These are phyloP conservation scores for Trichoderma hamatum DNA, from an alignment of 2,329 filamentous ascomycete species.

Conservation along the genomic window DNA sequence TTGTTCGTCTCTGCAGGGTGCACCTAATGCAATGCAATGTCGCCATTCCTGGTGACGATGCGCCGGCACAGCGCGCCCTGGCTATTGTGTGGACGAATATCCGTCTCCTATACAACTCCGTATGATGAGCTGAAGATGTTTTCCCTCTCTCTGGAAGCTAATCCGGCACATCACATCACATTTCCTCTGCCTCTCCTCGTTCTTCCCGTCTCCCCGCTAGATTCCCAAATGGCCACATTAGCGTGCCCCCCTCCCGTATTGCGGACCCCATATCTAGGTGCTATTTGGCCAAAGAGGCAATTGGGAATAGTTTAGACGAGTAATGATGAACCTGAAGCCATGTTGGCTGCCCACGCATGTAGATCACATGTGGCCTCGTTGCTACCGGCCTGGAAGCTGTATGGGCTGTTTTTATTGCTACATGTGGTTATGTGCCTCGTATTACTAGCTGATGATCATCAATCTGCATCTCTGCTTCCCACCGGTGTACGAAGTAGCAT, in stretches of 20 bases:
- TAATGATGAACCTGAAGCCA: background rate
- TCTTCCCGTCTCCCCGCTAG: background rate
- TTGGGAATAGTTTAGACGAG: background rate
- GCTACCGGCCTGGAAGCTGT: background rate
- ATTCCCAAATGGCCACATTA: background rate
- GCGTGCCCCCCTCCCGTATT: background rate
- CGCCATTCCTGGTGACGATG: background rate
- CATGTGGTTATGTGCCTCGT: background rate
- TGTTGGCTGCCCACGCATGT: background rate
- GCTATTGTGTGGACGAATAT: background rate
- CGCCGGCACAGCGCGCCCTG: no score
- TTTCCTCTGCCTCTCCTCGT: background rate
- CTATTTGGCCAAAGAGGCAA: background rate
- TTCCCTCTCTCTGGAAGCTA: background rate
- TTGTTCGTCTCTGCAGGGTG: background rate
- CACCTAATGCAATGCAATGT: background rate
- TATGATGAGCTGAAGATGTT: background rate
- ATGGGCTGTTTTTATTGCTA: background rate
- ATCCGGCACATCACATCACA: background rate
- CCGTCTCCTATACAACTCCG: background rate
- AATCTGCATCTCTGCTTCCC: background rate
- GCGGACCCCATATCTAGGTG: background rate
- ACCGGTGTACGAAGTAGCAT: background rate
- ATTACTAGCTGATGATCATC: background rate
- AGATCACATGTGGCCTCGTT: background rate